phyloP scores from a whole-genome alignment of 2,329 filamentous ascomycete species.

The Apiospora saccharicola region DNA sequence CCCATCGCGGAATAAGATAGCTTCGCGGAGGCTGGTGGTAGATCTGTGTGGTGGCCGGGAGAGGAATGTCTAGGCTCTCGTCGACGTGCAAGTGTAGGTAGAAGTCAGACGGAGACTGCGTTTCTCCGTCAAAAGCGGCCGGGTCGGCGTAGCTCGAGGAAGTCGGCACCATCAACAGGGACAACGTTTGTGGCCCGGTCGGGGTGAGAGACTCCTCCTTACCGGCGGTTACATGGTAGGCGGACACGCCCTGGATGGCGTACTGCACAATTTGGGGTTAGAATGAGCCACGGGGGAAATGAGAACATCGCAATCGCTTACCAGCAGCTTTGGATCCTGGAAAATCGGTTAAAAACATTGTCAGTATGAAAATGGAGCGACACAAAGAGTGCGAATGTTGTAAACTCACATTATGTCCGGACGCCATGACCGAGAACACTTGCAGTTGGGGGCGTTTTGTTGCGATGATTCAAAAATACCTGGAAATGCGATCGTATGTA shows the following conservation, averaged over 20 bases:
- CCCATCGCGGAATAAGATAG: conserved; percentile 96
- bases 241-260: conserved; percentile 83
- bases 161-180: conserved; percentile 94
- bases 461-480: neutral
- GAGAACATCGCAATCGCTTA: neutral
- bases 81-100: conserved; percentile 90
- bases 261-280: conserved; percentile 46
- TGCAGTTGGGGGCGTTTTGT: neutral
- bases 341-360: neutral
- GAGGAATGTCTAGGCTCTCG: conserved; percentile 75
- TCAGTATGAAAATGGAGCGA: neutral
- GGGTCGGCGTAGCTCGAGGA: conserved; percentile 72
- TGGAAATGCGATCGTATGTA: neutral
- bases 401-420: conserved; percentile 23
- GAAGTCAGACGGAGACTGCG: conserved; percentile 82
- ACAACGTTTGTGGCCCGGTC: conserved; percentile 88
- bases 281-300: neutral
- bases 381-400: neutral
- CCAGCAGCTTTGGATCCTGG: conserved; percentile 24
- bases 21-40: conserved; percentile 93
- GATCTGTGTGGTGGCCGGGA: conserved; percentile 95
- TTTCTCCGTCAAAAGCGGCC: conserved; percentile 59
- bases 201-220: conserved; percentile 83
- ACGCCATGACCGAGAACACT: conserved; percentile 19
- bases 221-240: conserved; percentile 90